Conservation (phyloP, 164 flowering plant species). For the Echeveria elegans region DNA sequence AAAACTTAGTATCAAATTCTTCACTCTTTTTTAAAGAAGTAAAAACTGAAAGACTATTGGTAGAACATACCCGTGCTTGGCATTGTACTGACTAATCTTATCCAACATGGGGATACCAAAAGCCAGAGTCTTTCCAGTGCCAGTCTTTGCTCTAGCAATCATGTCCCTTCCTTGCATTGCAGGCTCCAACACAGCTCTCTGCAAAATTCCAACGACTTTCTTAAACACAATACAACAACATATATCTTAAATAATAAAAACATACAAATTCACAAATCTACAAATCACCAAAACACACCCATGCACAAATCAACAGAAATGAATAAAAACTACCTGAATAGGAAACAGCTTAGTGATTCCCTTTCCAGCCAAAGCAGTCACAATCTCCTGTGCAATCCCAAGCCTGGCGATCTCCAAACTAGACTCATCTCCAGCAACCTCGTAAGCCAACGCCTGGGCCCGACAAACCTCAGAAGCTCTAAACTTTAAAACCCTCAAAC, state of each 20-base stretch:
- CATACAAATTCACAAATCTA: too few species aligned
- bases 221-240: not conserved
- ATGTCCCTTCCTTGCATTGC: conserved; percentile 96
- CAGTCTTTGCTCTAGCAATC: conserved; percentile 90
- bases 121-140: conserved; percentile 95
- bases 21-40: not conserved
- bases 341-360: conserved; percentile 80
- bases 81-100: conserved; percentile 59
- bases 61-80: conserved; percentile 64
- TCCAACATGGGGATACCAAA: conserved; percentile 97
- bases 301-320: not conserved
- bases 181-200: conserved; percentile 94
- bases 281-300: not conserved
- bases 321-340: conserved; percentile 48
- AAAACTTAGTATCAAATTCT: not conserved
- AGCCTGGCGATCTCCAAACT: conserved; percentile 77
- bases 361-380: conserved; percentile 44
- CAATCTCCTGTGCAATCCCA: conserved; percentile 55
- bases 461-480: conserved; percentile 23
- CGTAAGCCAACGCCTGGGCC: conserved; percentile 23
- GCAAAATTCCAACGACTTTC: conserved; percentile 3
- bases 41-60: not conserved
- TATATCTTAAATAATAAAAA: not conserved
- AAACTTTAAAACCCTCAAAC: conserved; percentile 23
- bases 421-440: conserved; percentile 32